Conservation (phyloP, 352 stramenopile genomes). For the Thalassiosira ordinaria region DNA sequence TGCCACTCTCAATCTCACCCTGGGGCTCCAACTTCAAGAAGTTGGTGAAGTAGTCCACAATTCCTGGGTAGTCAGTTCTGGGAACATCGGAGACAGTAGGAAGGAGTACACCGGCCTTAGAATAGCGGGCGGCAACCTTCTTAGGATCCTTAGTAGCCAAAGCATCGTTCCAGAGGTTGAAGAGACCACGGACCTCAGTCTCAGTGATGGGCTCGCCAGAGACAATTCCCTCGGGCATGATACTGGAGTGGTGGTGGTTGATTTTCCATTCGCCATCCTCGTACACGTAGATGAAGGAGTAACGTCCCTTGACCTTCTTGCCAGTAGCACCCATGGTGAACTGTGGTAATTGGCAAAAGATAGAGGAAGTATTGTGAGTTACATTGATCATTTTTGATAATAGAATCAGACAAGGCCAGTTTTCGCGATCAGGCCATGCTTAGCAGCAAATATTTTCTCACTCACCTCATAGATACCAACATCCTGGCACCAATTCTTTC, state of each 20-base stretch:
- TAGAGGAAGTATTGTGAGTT: too few relatives aligned
- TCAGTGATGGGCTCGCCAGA: too few relatives aligned
- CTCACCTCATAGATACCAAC: conserved; percentile 67
- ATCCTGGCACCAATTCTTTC: conserved; percentile 60
- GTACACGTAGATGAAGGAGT: conserved; percentile 65
- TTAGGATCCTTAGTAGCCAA: conserved; percentile 30
- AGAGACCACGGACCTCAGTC: too few relatives aligned
- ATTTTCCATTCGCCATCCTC: conserved; percentile 68
- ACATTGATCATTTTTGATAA: too few relatives aligned
- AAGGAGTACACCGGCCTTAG: conserved; percentile 59
- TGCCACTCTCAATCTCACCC: conserved; percentile 53
- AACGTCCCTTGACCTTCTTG: conserved; percentile 43
- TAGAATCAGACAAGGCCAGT: too few relatives aligned
- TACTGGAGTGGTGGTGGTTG: conserved; percentile 58
- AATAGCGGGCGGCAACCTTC: conserved; percentile 55
- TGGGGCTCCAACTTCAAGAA: conserved; percentile 56
- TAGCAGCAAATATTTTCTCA: too few relatives aligned
- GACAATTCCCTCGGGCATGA: conserved; percentile 46
- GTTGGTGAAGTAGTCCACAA: conserved; percentile 55
- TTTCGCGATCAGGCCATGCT: too few relatives aligned
- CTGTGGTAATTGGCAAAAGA: too few relatives aligned
- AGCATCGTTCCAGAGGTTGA: background rate
- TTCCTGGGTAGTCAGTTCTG: conserved; percentile 41
- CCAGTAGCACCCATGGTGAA: conserved; percentile 22
- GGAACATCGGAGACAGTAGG: conserved; percentile 53